Evolutionary conservation across 805 yeast genomes (phyloP).

Genomic region (Barnettozyma vustinii): DNA sequence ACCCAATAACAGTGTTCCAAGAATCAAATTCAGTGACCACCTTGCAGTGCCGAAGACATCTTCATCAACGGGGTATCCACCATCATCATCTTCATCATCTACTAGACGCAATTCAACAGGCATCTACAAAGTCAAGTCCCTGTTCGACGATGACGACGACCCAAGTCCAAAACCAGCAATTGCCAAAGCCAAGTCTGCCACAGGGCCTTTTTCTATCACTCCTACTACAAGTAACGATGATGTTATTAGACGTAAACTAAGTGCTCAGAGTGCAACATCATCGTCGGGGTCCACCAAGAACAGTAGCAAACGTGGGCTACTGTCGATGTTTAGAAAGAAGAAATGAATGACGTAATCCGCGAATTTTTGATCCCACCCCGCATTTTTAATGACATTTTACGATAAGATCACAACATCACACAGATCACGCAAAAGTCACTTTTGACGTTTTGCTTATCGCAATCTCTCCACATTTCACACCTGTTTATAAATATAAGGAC

Average conservation of each 20-base stretch:
- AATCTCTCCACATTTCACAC: neutral
- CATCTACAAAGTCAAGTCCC: conserved; percentile 21
- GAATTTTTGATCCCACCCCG: neutral
- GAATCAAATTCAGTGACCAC: conserved; percentile 19
- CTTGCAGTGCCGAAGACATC: conserved; percentile 12
- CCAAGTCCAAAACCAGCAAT: conserved; percentile 1
- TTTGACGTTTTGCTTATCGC: neutral
- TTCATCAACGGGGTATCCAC: neutral
- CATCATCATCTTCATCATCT: neutral
- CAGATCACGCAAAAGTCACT: neutral
- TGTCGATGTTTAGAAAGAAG: conserved; percentile 15
- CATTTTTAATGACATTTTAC: neutral
- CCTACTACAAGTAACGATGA: conserved; percentile 1
- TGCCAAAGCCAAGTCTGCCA: conserved; percentile 14
- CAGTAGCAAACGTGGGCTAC: conserved; percentile 11
- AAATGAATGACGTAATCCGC: conserved; percentile 6
- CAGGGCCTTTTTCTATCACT: neutral
- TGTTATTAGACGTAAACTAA: conserved; percentile 5
- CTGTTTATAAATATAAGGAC: neutral
- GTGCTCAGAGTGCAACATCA: conserved; percentile 2
- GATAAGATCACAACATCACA: neutral
- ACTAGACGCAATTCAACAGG: conserved; percentile 16
- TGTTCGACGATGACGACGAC: conserved; percentile 17
- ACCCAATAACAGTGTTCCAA: conserved; percentile 7
- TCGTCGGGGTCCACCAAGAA: neutral